phyloP scores from a whole-genome alignment of 371 early-diverging fungal species.

The Mitosporidium daphniae region DNA sequence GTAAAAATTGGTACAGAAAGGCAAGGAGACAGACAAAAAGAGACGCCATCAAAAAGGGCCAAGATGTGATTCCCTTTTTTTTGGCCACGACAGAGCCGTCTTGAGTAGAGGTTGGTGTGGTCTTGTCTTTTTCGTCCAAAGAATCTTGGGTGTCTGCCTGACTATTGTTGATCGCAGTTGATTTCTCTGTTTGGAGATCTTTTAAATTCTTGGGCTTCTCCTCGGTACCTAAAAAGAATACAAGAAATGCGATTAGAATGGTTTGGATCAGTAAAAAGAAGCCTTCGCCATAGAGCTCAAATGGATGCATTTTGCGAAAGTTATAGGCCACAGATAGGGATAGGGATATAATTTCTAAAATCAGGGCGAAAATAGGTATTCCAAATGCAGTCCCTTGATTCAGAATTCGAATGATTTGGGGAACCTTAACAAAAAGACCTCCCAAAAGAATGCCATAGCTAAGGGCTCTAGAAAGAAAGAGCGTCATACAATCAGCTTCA shows the following conservation, averaged over 20 bases:
- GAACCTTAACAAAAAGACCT: conserved; percentile 55
- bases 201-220: no score
- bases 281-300: conserved; percentile 61
- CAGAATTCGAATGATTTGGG: conserved; percentile 57
- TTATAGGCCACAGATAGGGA: conserved; percentile 43
- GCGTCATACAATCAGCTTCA: conserved; percentile 20
- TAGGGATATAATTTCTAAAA: conserved; percentile 39
- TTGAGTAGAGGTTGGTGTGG: no score
- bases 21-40: background rate
- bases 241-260: conserved; percentile 2
- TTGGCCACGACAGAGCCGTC: no score
- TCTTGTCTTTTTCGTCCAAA: no score
- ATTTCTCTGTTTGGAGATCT: no score
- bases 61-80: no score
- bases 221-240: no score
- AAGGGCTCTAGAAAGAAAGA: conserved; percentile 39
- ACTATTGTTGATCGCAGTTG: no score
- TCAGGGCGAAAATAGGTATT: no score
- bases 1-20: background rate
- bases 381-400: conserved; percentile 19
- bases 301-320: conserved; percentile 29
- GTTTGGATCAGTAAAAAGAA: conserved; percentile 11
- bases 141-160: no score
- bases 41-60: no score
- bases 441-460: conserved; percentile 57